Base-by-base conservation (phyloP, 805 yeast species). In the Yamadazyma kitorensis region DNA sequence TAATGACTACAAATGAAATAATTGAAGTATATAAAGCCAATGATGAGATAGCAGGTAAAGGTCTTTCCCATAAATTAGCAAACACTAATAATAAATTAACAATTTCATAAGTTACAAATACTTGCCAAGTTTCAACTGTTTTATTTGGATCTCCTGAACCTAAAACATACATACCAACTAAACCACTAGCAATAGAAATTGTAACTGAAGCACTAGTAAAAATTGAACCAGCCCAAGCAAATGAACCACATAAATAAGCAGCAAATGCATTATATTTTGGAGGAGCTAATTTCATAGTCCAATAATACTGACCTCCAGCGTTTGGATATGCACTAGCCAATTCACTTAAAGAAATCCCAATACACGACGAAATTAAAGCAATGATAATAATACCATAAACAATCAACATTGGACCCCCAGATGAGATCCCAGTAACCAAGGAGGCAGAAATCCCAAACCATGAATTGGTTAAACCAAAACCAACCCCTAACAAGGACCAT, bases 371-470 rank as follows among this genome's bases (percentile, higher is more conserved):
- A 12, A 76, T 56, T 15, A 48, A 48, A 1, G 79, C 72, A 23
- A 74, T 63, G 37, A 76, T 72, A 4, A 76, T 53, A 36, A 76
- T 68, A 29, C 83, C 82, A 44, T 76, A 77, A 13, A 76, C 64
- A 37, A 76, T 70, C 45, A 72, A 50, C 62, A 75, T 58, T 14
- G 82, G 81, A 3, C 82, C 82, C 43, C 82, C 82, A 32, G 76
- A 64, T 14, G 68, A 56, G 22, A 77, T 72, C 44, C 81, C 79
- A 4, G 78, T 64, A 24, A 71, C 64, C 41, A 76, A 59, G 2
- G 79, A 66, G 3, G 80, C 77, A 9, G 79, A 68, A 15, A 77
- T 70, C 36, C 82, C 82, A 39, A 71, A 69, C 82, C 82, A 77
- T 1, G 80, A 74, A 49, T 75, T 76, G 11, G 81, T 76, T 26